These are phyloP conservation scores for Amborella trichopoda DNA, from an alignment of 164 flowering plant genomes.

Conservation along the genomic window DNA sequence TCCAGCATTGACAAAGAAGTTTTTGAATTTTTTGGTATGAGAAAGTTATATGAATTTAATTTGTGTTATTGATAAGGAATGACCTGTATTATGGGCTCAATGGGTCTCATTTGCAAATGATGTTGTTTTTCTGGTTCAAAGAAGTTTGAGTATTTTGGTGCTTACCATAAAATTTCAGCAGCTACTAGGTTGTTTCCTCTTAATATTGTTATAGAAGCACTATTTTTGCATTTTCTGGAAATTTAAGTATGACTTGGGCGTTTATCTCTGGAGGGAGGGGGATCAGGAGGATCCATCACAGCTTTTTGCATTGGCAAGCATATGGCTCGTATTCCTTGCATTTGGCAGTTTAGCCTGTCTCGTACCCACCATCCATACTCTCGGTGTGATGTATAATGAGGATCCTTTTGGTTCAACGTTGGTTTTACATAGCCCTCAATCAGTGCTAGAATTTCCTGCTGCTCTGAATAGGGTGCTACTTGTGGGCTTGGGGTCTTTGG, in stretches of 20 bases:
- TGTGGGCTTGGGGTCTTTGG: conserved; percentile 43
- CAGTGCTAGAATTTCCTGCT: conserved; percentile 28
- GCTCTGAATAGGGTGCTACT: conserved; percentile 41
- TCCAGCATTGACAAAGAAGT: no score
- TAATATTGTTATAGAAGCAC: neutral
- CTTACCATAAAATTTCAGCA: no score
- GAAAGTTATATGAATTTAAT: no score
- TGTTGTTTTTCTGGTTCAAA: no score
- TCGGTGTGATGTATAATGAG: conserved; percentile 42
- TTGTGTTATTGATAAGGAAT: no score
- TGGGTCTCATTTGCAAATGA: no score
- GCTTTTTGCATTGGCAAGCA: conserved; percentile 69
- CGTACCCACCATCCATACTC: conserved; percentile 46
- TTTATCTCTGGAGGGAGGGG: conserved; percentile 14
- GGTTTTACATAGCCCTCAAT: conserved; percentile 19
- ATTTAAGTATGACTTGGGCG: conserved; percentile 25
- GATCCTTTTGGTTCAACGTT: conserved; percentile 33
- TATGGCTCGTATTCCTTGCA: conserved; percentile 70
- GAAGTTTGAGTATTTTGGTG: no score
- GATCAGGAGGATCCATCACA: conserved; percentile 98
- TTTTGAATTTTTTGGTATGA: no score
- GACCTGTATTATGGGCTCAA: no score
- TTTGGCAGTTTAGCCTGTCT: conserved; percentile 57
- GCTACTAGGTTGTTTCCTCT: conserved; percentile 3
- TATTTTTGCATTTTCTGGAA: conserved; percentile 11